A percentile compares a stretch with the other conserved stretches of the same genome.
phyloP scores from a whole-genome alignment of 306 rosid genomes.

The Bauhinia variegata region DNA sequence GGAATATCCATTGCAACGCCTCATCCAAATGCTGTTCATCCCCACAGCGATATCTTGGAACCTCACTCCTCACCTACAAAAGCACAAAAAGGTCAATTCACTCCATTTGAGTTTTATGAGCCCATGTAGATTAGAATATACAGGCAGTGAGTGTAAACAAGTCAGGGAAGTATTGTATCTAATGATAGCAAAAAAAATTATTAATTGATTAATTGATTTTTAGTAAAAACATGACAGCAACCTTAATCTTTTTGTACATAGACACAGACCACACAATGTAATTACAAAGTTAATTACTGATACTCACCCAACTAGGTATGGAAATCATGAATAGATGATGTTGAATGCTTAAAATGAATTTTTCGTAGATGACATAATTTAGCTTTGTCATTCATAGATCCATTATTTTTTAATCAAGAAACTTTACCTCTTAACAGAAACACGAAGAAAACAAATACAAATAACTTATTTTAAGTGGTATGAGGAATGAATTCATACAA shows the following conservation, averaged over 20 bases:
- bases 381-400: no score
- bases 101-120: conserved; percentile 14
- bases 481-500: conserved; percentile 26
- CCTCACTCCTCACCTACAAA: conserved; percentile 83
- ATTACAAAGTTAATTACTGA: not conserved
- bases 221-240: no score
- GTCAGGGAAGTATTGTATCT: no score
- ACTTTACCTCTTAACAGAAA: not conserved
- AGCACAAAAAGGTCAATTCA: conserved; percentile 22
- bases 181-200: no score
- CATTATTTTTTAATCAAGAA: not conserved
- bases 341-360: conserved; percentile 17
- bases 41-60: conserved; percentile 86
- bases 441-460: not conserved
- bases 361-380: conserved; percentile 4
- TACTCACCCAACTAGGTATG: not conserved
- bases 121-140: not conserved
- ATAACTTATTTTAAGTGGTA: no score
- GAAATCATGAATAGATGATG: not conserved
- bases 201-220: not conserved
- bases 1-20: conserved; percentile 91
- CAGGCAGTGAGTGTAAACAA: not conserved
- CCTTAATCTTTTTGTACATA: not conserved
- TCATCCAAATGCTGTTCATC: conserved; percentile 99
- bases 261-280: not conserved